These are phyloP conservation scores for Candida sakaeoensis DNA, from an alignment of 805 yeast species.

Conservation along the genomic window DNA sequence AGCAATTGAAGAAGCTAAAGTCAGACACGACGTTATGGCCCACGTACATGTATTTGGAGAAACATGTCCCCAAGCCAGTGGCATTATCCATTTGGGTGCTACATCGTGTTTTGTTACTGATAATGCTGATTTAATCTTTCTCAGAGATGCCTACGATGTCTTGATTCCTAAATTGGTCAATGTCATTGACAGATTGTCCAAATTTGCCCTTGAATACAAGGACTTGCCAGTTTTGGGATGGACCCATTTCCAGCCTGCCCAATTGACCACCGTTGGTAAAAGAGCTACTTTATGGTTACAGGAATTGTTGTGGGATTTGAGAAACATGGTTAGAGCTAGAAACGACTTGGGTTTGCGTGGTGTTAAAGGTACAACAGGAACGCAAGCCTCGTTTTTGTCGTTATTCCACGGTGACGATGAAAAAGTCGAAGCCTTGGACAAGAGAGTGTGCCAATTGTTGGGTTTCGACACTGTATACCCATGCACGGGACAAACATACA, in stretches of 20 bases:
- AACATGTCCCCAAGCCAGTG: conserved; percentile 93
- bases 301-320: conserved; percentile 95
- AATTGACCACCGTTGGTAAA: conserved; percentile 97
- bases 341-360: conserved; percentile 96
- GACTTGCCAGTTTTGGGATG: conserved; percentile 97
- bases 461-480: conserved; percentile 97
- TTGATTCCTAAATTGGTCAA: conserved; percentile 93
- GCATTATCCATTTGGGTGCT: conserved; percentile 97
- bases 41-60: conserved; percentile 95
- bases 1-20: conserved; percentile 90
- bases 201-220: conserved; percentile 88
- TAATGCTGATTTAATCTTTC: conserved; percentile 94
- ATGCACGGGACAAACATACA: conserved; percentile 98
- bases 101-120: conserved; percentile 98
- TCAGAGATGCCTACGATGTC: conserved; percentile 92
- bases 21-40: conserved; percentile 99
- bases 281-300: conserved; percentile 97
- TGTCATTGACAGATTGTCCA: conserved; percentile 83
- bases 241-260: conserved; percentile 99
- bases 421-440: conserved; percentile 89
- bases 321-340: conserved; percentile 94
- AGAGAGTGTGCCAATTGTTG: conserved; percentile 84
- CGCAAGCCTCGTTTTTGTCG: conserved; percentile 94
- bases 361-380: conserved; percentile 98
- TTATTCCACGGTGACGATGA: conserved; percentile 96